A percentile compares a stretch with the other conserved stretches of the same genome.
Evolutionary conservation across 768 basidiomycete genomes (phyloP).

Genomic region (Boletus barrowsii): DNA sequence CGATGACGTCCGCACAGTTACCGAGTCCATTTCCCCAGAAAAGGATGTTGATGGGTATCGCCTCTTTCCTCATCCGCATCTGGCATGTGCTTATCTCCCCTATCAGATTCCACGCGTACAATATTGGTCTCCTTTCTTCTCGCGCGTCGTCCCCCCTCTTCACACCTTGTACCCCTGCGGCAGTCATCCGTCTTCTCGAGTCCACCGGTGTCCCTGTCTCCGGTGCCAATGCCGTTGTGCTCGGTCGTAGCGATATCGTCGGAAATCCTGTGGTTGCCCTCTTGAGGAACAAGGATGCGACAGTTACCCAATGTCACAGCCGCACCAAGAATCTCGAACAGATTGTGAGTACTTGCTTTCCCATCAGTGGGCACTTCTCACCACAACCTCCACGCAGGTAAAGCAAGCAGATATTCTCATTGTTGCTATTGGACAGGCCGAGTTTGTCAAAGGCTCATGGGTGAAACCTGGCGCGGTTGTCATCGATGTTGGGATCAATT

Average conservation of each 20-base stretch:
- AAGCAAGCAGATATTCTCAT: conserved; percentile 88
- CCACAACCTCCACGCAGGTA: conserved; percentile 45
- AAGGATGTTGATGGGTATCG: conserved; percentile 96
- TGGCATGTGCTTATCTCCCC: conserved; percentile 2
- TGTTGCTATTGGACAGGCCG: conserved; percentile 93
- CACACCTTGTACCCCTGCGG: conserved; percentile 92
- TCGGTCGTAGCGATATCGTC: conserved; percentile 97
- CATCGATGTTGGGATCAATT: conserved; percentile 98
- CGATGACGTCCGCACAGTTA: conserved; percentile 85
- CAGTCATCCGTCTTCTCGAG: conserved; percentile 87
- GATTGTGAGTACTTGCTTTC: conserved; percentile 51
- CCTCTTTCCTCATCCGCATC: conserved; percentile 4
- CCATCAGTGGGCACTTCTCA: conserved; percentile 7
- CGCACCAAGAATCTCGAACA: conserved; percentile 76
- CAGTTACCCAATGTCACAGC: conserved; percentile 97
- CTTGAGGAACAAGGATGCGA: conserved; percentile 86
- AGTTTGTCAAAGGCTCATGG: conserved; percentile 92
- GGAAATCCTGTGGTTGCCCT: conserved; percentile 93
- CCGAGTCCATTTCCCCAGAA: conserved; percentile 89
- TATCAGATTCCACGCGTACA: conserved; percentile 92
- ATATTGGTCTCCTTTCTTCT: conserved; percentile 92
- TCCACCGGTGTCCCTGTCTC: conserved; percentile 74
- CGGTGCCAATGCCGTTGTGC: conserved; percentile 84
- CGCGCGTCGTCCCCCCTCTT: conserved; percentile 88
- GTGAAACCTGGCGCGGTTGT: conserved; percentile 93